Percentiles rank a stretch among this genome's conserved stretches.
Evolutionary conservation across 208 protist genomes (phyloP).

Genomic region (Histomonas meleagridis): DNA sequence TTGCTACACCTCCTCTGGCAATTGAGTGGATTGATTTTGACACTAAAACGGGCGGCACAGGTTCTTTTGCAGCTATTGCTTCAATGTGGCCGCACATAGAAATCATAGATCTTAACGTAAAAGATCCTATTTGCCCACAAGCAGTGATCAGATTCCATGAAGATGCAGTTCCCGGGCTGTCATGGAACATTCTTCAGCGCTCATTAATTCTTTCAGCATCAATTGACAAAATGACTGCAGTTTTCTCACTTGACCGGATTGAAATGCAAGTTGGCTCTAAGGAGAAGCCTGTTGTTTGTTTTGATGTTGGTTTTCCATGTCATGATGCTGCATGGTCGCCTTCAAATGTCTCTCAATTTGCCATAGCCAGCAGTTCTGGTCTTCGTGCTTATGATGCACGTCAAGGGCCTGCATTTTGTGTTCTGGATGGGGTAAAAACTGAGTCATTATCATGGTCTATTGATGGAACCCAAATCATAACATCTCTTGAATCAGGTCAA

Average conservation of each 20-base stretch:
- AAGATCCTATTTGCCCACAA: not conserved
- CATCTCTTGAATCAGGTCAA: not conserved
- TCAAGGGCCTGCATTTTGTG: not conserved
- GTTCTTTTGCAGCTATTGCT: not conserved
- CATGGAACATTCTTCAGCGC: not conserved
- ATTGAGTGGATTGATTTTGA: not conserved
- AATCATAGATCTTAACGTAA: not conserved
- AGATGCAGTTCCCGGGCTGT: slow-evolving; percentile 16
- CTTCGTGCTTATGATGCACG: not conserved
- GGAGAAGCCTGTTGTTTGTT: not conserved
- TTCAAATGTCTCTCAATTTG: not conserved
- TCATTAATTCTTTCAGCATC: not conserved
- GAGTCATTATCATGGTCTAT: not conserved
- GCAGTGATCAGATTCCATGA: not conserved
- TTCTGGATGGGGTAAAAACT: not conserved
- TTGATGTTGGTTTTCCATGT: not conserved
- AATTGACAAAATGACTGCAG: not conserved
- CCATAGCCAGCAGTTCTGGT: not conserved
- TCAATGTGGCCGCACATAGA: not conserved
- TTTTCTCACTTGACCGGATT: not conserved
- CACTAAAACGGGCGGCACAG: not conserved
- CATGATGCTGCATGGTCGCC: not conserved
- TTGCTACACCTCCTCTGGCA: not conserved
- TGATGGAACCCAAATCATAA: not conserved
- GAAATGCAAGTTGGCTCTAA: no score